A percentile compares a stretch with the other conserved stretches of the same genome.
phyloP scores from a whole-genome alignment of 345 rosid genomes.

The Theobroma cacao region DNA sequence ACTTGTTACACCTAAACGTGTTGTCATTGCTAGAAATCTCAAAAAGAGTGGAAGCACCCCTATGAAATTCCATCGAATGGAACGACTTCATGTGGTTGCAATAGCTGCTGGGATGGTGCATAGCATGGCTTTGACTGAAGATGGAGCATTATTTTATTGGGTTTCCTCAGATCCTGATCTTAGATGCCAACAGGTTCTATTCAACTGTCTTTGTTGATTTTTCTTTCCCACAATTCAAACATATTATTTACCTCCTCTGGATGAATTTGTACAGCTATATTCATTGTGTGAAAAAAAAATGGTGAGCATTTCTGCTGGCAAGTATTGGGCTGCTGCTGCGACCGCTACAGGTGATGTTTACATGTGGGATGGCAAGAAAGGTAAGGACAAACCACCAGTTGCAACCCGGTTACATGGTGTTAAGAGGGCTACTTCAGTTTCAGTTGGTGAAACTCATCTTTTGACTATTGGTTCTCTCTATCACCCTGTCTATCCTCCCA shows the following conservation, averaged over 20 bases:
- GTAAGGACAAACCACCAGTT: conserved; percentile 50
- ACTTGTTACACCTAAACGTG: conserved; percentile 89
- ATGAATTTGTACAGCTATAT: conserved; percentile 46
- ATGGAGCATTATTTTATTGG: conserved; percentile 94
- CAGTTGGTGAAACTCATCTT: conserved; percentile 96
- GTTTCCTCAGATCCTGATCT: conserved; percentile 83
- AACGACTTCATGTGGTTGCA: conserved; percentile 67
- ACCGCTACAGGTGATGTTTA: conserved; percentile 87
- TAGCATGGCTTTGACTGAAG: conserved; percentile 87
- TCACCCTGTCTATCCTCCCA: conserved; percentile 65
- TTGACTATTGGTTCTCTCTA: conserved; percentile 77
- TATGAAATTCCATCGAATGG: conserved; percentile 75
- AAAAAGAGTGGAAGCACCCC: conserved; percentile 65
- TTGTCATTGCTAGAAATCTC: conserved; percentile 61
- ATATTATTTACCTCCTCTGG: background rate
- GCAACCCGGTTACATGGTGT: conserved; percentile 74
- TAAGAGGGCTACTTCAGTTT: conserved; percentile 81
- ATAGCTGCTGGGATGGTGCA: conserved; percentile 94
- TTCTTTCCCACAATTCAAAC: background rate
- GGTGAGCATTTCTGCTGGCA: conserved; percentile 88
- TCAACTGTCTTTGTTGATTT: background rate
- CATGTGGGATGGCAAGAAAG: conserved; percentile 87
- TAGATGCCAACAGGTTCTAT: conserved; percentile 82
- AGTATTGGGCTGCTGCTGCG: conserved; percentile 86
- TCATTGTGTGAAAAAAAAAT: conserved; percentile 53